Base-by-base conservation (phyloP, 1,139 yeast species). In the Blastobotrys persicus region DNA sequence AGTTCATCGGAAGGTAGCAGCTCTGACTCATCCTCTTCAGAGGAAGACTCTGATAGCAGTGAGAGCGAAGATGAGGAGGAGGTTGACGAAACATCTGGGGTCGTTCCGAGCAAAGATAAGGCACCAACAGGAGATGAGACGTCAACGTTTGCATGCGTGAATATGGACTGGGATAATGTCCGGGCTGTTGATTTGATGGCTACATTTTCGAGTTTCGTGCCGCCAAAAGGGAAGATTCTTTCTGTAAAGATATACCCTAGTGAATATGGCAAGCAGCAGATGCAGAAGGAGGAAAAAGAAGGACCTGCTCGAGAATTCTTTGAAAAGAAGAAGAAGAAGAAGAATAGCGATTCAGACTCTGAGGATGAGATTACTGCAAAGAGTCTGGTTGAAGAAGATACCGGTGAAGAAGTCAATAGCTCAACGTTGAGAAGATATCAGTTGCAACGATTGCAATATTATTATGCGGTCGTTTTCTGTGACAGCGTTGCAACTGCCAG, bases 81-180 rank as follows among this genome's bases (percentile, higher is more conserved):
- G 12, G 68, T 56, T 2, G 57, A 49, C 1, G 67, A 56, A 9
- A 75, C 67, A 17, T 59, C 56, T 33, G 59, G 58, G 5, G 67
- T 68, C n/a, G 69, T 78, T 38, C 84, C 83, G 2, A 78, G 75
- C 19, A 73, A 72, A 31, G 65, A 68, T 6, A 77, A 79, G 50
- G 86, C 94, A 11, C 92, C 87, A 46, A 83, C 81, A 52, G 95
- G 96, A 40, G 97, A 91, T 1, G 96, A 96, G 26, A 77, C 95
- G 0, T 71, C 73, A 33, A 73, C 87, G 4, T 76, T 94, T 64
- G 98, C 98, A 0, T 96, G 85, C 1, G 98, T 94, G 31, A 94
- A 94, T 62, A 75, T 94, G 78, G 98, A 94, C 65, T 94, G 98
- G 98, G 99, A 94, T 60, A 87, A 92, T 63, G 76, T 94, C 17